Conservation (phyloP, 176 grass and related monocot genomes). For the Aegilops tauschii region DNA sequence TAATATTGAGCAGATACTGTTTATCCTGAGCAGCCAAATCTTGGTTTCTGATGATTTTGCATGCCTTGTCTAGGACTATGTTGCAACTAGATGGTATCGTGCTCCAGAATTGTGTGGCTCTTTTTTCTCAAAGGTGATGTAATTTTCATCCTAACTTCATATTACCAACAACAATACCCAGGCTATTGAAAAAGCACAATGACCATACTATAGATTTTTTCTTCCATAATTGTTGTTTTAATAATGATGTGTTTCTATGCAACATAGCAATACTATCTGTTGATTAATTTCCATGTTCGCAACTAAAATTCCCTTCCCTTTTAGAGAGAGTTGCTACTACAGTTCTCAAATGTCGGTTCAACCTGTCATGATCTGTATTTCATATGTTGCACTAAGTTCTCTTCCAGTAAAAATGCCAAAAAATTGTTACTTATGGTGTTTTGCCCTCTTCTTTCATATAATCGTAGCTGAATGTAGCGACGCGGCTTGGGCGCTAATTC, state of each 20-base stretch:
- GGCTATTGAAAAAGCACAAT: not conserved
- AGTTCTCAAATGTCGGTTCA: not conserved
- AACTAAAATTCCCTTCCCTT: not conserved
- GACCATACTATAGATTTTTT: not conserved
- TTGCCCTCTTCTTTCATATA: not conserved
- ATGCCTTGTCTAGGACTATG: slow-evolving; percentile 64
- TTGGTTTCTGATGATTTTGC: slow-evolving; percentile 22
- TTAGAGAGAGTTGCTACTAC: not conserved
- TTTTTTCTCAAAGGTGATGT: slow-evolving; percentile 82
- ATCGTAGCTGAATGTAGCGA: not conserved
- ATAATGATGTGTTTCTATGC: not conserved
- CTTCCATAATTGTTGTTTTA: slow-evolving; percentile 5
- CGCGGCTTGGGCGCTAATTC: not conserved
- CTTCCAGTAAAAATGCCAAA: not conserved
- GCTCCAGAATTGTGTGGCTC: slow-evolving; percentile 93
- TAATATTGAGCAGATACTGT: not conserved
- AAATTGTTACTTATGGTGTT: not conserved
- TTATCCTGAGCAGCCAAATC: not conserved
- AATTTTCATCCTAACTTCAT: slow-evolving; percentile 22
- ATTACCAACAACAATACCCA: not conserved
- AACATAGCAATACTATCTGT: not conserved
- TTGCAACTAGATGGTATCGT: slow-evolving; percentile 94
- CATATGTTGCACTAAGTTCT: slow-evolving; percentile 14
- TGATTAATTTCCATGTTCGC: slow-evolving; percentile 8
- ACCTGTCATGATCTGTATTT: slow-evolving; percentile 1